These are phyloP conservation scores for Diplodia scrobiculata DNA, from an alignment of 2,329 filamentous ascomycete species.

Conservation along the genomic window DNA sequence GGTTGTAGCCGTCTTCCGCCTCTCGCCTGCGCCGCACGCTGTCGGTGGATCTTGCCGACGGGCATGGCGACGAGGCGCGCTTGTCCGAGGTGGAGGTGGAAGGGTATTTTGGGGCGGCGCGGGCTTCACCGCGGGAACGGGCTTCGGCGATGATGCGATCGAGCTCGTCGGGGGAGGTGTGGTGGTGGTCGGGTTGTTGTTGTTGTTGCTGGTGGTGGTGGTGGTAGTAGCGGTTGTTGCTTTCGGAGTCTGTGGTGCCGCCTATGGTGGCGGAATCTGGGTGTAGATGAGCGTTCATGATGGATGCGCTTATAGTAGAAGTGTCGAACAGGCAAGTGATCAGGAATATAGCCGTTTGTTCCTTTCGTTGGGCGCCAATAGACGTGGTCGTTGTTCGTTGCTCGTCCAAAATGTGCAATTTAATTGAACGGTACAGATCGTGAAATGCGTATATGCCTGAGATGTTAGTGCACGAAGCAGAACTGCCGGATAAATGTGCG, in stretches of 20 bases:
- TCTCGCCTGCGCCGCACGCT: background rate
- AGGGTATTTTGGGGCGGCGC: background rate
- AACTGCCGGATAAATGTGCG: background rate
- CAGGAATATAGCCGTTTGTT: background rate
- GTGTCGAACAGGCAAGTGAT: background rate
- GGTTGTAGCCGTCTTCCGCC: constrained; percentile 9
- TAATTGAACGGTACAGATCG: background rate
- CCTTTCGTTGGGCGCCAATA: background rate
- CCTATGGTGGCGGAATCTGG: background rate
- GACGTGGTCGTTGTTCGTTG: background rate
- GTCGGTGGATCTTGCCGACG: background rate
- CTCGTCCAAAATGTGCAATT: background rate
- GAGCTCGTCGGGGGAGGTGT: background rate
- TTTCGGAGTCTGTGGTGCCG: background rate
- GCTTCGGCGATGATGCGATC: background rate
- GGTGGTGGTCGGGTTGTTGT: background rate
- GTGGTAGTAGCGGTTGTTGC: no score
- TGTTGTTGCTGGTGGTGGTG: no score
- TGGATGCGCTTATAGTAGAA: background rate
- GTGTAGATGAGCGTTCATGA: background rate
- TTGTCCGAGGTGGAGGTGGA: background rate
- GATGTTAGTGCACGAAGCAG: background rate
- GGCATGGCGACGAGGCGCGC: background rate
- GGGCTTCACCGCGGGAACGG: background rate
- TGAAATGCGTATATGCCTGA: background rate